Base-by-base conservation (phyloP, 345 rosid genomes). In the Kandelia obovata region DNA sequence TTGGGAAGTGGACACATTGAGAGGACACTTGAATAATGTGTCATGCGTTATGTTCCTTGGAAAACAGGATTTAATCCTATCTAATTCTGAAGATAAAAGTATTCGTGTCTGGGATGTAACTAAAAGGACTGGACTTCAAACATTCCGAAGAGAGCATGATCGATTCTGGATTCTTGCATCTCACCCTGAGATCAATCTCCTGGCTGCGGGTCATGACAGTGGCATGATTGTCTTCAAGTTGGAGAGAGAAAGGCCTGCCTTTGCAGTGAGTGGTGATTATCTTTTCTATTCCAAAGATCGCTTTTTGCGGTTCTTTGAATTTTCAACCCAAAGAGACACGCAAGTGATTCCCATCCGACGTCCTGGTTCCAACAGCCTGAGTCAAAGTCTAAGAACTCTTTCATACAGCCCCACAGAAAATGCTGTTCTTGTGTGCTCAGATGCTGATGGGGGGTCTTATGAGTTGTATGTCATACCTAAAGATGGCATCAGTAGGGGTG, bases 71-170 rank as follows among this genome's bases (percentile, higher is more conserved):
- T 85, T 95, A 52, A 92, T 95, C 77, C 97, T 95, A 21, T 95
- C 99, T 11, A 95, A 92, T 77, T 95, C 99, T 0, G 99, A 95
- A 81, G 99, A 95, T 72, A 95, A 89, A 72, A 90, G 94, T 71
- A 95, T 95, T 60, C 92, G 97, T 61, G 96, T 95, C 63, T 95
- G 99, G 99, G 99, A 92, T 67, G 98, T 80, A 68, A 92, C 99
- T 31, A 95, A 90, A 80, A 69, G 97, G 75, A 88, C 97, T 68
- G 94, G 90, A 73, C 74, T 95, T 66, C 96, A 95, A 67, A 95
- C 98, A 58, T 92, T 95, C 58, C 94, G 97, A 35, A 88, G 99
- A 31, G 99, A 95, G 72, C 98, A 95, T 73, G 97, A 95, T 59
- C 81, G 98, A 1, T 95, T 92, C 76, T 95, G 99, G 99, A 89